Conservation (phyloP, 75 land plant species). For the Pinus albicaulis region DNA sequence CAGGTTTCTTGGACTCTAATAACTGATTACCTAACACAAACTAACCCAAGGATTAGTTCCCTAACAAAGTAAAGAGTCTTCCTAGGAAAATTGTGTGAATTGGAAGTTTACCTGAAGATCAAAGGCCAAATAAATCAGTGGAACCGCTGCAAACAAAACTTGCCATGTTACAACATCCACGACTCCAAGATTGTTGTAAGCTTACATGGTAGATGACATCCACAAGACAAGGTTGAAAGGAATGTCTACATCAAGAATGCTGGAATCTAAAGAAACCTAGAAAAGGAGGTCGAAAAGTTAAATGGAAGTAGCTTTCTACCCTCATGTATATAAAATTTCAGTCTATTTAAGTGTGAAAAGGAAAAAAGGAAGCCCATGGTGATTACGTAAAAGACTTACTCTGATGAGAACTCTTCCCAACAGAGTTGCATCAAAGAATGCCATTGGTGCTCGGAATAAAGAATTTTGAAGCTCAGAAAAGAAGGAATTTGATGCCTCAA, state of each 20-base stretch:
- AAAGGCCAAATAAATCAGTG: conserved; percentile 16
- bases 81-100: neutral
- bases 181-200: conserved; percentile 23
- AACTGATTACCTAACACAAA: too few species aligned
- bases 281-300: neutral
- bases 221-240: conserved; percentile 16
- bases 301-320: neutral
- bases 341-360: neutral
- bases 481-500: conserved; percentile 51
- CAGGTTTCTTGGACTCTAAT: too few species aligned
- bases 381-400: conserved; percentile 33
- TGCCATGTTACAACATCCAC: conserved; percentile 38
- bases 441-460: conserved; percentile 84
- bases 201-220: conserved; percentile 5
- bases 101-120: conserved; percentile 28
- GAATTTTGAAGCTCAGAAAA: conserved; percentile 50
- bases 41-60: too few species aligned
- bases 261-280: conserved; percentile 34
- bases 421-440: conserved; percentile 92
- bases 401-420: conserved; percentile 80
- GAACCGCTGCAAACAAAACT: conserved; percentile 28
- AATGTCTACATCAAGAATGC: conserved; percentile 28
- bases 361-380: neutral
- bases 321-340: neutral
- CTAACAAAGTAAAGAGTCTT: neutral